These are phyloP conservation scores for Penicillium sp. DNA, from an alignment of 2,329 filamentous ascomycete species.

Conservation along the genomic window DNA sequence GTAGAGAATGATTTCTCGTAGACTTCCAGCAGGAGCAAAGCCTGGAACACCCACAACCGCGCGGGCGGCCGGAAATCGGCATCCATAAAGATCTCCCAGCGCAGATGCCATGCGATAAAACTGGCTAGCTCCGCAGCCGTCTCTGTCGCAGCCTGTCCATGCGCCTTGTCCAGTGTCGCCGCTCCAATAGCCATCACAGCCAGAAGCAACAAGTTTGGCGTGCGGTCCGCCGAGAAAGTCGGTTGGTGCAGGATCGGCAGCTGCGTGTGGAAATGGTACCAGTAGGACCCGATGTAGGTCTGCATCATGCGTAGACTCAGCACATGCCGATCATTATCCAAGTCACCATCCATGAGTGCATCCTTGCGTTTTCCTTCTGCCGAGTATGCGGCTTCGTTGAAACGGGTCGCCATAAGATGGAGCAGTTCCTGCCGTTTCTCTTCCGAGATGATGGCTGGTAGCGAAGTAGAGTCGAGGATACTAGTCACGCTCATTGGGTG, in stretches of 20 bases:
- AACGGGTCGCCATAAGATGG: constrained; percentile 76
- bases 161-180: constrained; percentile 80
- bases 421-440: constrained; percentile 83
- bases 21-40: constrained; percentile 81
- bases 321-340: constrained; percentile 61
- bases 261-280: constrained; percentile 92
- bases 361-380: constrained; percentile 75
- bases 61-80: constrained; percentile 86
- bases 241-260: constrained; percentile 93
- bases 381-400: constrained; percentile 77
- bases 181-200: constrained; percentile 92
- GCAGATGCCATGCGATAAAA: constrained; percentile 88
- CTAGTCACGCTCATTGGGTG: constrained; percentile 91
- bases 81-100: constrained; percentile 95
- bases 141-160: constrained; percentile 72
- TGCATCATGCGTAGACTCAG: constrained; percentile 95
- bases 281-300: constrained; percentile 88
- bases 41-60: constrained; percentile 95
- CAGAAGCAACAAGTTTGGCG: constrained; percentile 79
- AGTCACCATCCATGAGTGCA: constrained; percentile 75
- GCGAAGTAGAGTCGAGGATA: constrained; percentile 75
- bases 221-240: constrained; percentile 85
- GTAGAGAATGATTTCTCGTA: constrained; percentile 99
- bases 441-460: constrained; percentile 79
- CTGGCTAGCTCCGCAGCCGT: constrained; percentile 82